Evolutionary conservation across 768 basidiomycete genomes (phyloP), one percentile per base, ranked within the genome.

Genomic region (Cystobasidium onofrii): DNA sequence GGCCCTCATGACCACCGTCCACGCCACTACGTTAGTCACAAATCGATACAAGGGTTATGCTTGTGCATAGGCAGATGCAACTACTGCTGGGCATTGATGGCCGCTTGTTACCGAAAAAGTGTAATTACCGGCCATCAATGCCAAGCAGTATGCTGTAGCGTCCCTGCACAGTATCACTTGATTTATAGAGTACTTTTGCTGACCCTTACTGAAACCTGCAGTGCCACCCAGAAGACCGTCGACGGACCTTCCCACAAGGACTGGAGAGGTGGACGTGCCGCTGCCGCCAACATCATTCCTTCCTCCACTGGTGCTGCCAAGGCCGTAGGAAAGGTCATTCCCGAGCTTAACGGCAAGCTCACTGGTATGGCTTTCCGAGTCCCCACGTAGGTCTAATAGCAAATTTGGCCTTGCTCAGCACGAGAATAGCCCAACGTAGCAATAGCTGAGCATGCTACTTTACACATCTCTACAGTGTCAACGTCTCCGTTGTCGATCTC

Each of bases 241-340:
- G 94, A 96, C 77, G 93, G 92, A 64, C 92, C 92, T 55, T 95
- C 92, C 61, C 81, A 86, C 86, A 98, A 94, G 85, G 92, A 95
- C 85, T 95, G 92, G 92, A 91, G 92, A 81, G 92, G 92, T 81
- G 92, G 92, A 76, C 95, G 95, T 84, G 88, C 88, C 80, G 92
- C 94, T 77, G 89, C 88, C 83, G 90, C 90, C 85, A 99, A 99
- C 87, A 97, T 99, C 84, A 99, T 99, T 81, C 95, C 95, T 63
- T 96, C 94, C 27, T 95, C 94, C 78, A 97, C 95, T 77, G 95
- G 95, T 84, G 95, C 95, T 76, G 95, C 95, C 82, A 99, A 98
- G 81, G 81, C 79, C 29, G 78, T 79, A 75, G 76, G 78, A 71
- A 78, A 78, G 75, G 78, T 99, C 83, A 97, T 98, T 81, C 95